Evolutionary conservation across 2,329 filamentous ascomycete species (phyloP).

Genomic region (Didymella segeticola): DNA sequence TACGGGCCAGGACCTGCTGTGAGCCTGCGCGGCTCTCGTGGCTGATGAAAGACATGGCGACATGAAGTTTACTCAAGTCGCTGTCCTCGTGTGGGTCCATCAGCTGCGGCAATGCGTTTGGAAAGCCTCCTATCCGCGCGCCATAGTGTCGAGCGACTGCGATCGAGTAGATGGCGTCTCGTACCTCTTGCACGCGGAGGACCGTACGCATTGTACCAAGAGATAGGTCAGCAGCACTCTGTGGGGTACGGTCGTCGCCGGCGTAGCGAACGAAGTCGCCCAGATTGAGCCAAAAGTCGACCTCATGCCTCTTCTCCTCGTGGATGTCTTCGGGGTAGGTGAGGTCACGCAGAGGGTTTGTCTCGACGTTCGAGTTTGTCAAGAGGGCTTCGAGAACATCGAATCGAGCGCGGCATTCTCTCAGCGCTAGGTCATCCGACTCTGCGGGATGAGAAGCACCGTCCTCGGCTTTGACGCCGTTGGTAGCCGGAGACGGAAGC

Average conservation of each 20-base stretch:
- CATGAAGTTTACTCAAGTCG: slow-evolving; percentile 53
- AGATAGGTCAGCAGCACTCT: slow-evolving; percentile 68
- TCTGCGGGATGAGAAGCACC: slow-evolving; percentile 41
- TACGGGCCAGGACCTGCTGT: slow-evolving; percentile 56
- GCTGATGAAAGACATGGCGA: slow-evolving; percentile 58
- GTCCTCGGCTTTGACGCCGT: slow-evolving; percentile 53
- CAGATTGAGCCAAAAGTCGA: slow-evolving; percentile 83
- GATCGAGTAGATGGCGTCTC: slow-evolving; percentile 89
- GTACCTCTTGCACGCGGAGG: slow-evolving; percentile 81
- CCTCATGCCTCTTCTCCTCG: slow-evolving; percentile 56
- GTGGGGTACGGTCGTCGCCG: slow-evolving; percentile 64
- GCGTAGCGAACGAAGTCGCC: slow-evolving; percentile 73
- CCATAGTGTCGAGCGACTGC: slow-evolving; percentile 79
- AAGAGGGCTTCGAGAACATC: slow-evolving; percentile 78
- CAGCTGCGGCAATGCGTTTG: slow-evolving; percentile 46
- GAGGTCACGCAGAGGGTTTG: slow-evolving; percentile 64
- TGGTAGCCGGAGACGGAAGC: slow-evolving; percentile 42
- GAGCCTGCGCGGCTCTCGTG: slow-evolving; percentile 54
- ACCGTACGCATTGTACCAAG: slow-evolving; percentile 71
- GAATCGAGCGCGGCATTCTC: slow-evolving; percentile 71
- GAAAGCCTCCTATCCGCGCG: slow-evolving; percentile 60
- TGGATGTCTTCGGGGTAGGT: slow-evolving; percentile 54
- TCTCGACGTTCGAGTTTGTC: slow-evolving; percentile 70
- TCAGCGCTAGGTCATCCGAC: slow-evolving; percentile 64
- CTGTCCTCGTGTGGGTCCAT: slow-evolving; percentile 42